Evolutionary conservation across 192 early-diverging fungal genomes (phyloP).

Genomic region (Pilaira anomala): DNA sequence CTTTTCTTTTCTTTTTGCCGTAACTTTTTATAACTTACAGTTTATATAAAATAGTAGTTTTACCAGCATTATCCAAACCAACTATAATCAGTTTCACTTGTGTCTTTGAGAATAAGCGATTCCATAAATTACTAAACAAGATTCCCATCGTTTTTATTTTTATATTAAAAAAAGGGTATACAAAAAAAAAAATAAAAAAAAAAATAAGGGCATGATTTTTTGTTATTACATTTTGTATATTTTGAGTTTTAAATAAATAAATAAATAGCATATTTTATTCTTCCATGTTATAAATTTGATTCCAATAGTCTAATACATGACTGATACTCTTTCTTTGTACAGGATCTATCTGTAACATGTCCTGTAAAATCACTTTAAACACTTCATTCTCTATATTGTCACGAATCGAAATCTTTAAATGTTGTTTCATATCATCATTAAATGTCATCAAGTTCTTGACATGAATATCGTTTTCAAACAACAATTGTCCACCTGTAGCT

Average conservation of each 20-base stretch:
- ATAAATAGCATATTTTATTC: no score
- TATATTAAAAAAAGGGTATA: background rate
- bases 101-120: constrained; percentile 53
- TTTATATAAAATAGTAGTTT: constrained; percentile 64
- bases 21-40: constrained; percentile 35
- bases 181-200: background rate
- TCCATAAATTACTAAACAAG: constrained; percentile 58
- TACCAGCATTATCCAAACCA: constrained; percentile 57
- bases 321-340: background rate
- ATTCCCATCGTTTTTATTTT: constrained; percentile 44
- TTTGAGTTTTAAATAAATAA: background rate
- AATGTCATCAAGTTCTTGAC: background rate
- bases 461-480: constrained; percentile 1
- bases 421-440: background rate
- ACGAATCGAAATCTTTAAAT: background rate
- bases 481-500: background rate
- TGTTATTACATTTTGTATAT: background rate
- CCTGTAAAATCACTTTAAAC: background rate
- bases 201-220: background rate
- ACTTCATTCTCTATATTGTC: background rate
- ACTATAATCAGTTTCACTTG: constrained; percentile 72
- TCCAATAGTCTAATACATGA: background rate
- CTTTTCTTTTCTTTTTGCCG: no score
- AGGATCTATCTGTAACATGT: background rate
- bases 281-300: background rate